Evolutionary conservation across 164 flowering plant species (phyloP), one percentile per base, ranked within the genome.

Genomic region (Houttuynia cordata): DNA sequence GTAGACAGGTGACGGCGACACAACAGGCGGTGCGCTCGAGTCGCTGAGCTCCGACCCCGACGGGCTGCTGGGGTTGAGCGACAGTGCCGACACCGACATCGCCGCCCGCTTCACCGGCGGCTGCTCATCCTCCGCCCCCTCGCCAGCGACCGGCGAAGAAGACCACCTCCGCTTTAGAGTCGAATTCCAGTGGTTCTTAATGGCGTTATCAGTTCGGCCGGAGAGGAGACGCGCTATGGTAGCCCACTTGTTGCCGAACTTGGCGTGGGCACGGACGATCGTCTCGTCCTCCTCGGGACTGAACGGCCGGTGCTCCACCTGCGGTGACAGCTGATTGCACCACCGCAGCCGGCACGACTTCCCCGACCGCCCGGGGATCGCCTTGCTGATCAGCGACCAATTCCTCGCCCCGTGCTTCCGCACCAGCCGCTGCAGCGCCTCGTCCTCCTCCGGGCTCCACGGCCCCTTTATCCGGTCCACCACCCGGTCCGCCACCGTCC

Each of bases 371-470:
- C 96, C 98, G 8, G 91, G 87, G 40, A 91, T 84, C 68, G 92
- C 79, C 60, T 78, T 81, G 73, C 95, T 81, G 39, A 91, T 91
- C 67, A 87, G 55, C 34, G 96, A 82, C 98, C 98, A 91, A 80
- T 91, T 88, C 56, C 96, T 68, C 0, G 96, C 72, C 0, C 98
- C 98, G 63, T 88, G 85, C 62, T 69, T 79, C 57, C 77, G 68
- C 19, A 91, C 98, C 18, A 91, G 75, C 12, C 64, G 70, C 67
- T 70, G 79, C 51, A 91, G 68, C 62, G 74, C 52, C 20, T 84
- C 87, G 64, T 90, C 97, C 64, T 90, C 97, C 59, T 90, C 92
- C 1, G 96, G 92, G 50, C 95, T 88, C 98, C 98, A 91, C 47
- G 98, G 98, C 0, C 98, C 98, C 65, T 85, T 91, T 63, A 91